A percentile compares a stretch with the other conserved stretches of the same genome.
These are phyloP conservation scores for Bjerkandera adusta DNA, from an alignment of 1,284 basidiomycete genomes.

Conservation along the genomic window DNA sequence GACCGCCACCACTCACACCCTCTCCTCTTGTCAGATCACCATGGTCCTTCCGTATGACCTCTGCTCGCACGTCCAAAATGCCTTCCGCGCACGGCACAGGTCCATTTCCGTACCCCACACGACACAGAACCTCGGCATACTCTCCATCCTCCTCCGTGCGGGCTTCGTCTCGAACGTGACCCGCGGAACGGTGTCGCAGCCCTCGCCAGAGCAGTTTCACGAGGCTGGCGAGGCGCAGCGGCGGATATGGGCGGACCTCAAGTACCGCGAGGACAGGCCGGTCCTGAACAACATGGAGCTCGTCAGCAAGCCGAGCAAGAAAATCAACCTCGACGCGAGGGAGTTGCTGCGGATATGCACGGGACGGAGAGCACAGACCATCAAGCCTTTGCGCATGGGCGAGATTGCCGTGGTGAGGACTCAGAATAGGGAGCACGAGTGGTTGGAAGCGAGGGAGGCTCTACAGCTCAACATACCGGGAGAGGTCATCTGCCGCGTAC, in stretches of 20 bases:
- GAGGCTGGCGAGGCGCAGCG: constrained; percentile 54
- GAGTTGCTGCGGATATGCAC: constrained; percentile 77
- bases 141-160: constrained; percentile 81
- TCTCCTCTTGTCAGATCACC: no score
- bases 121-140: constrained; percentile 80
- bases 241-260: constrained; percentile 88
- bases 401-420: constrained; percentile 85
- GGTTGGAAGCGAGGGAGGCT: constrained; percentile 73
- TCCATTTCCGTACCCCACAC: constrained; percentile 74
- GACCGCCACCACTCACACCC: no score
- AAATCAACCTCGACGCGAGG: constrained; percentile 67
- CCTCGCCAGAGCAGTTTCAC: constrained; percentile 63
- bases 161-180: constrained; percentile 84
- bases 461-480: constrained; percentile 59
- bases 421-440: constrained; percentile 63
- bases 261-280: constrained; percentile 84
- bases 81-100: constrained; percentile 79
- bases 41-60: constrained; percentile 79
- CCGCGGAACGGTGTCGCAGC: constrained; percentile 69
- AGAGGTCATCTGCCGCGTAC: constrained; percentile 73
- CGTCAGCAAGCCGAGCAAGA: constrained; percentile 73
- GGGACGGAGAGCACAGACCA: constrained; percentile 65
- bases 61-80: constrained; percentile 84
- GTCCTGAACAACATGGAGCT: constrained; percentile 75
- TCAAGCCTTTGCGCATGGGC: constrained; percentile 78